These are phyloP conservation scores for Fusarium penzigii DNA, from an alignment of 2,329 filamentous ascomycete genomes.

Conservation along the genomic window DNA sequence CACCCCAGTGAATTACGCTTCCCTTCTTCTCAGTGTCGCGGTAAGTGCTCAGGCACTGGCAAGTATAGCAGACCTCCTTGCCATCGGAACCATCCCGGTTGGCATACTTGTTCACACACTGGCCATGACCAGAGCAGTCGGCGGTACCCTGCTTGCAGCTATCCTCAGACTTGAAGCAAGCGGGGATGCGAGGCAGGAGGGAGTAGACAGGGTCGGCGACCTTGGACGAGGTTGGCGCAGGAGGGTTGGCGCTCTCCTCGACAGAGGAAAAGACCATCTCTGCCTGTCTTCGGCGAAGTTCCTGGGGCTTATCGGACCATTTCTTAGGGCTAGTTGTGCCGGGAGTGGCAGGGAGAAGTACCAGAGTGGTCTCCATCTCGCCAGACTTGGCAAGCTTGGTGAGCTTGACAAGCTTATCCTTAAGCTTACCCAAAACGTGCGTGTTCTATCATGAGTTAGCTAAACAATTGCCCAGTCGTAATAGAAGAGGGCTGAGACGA, in stretches of 20 bases:
- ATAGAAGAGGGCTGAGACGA: background rate
- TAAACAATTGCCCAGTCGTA: background rate
- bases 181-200: slow-evolving; percentile 48
- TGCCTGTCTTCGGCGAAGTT: slow-evolving; percentile 50
- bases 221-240: slow-evolving; percentile 25
- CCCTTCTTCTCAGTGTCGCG: slow-evolving; percentile 44
- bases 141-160: slow-evolving; percentile 70
- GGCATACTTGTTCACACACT: slow-evolving; percentile 68
- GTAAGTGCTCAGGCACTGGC: slow-evolving; percentile 67
- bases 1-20: slow-evolving; percentile 77
- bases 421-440: slow-evolving; percentile 48
- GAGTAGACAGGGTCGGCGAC: slow-evolving; percentile 37
- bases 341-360: slow-evolving; percentile 53
- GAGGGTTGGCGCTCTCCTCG: slow-evolving; percentile 29
- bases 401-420: slow-evolving; percentile 47
- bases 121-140: slow-evolving; percentile 80
- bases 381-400: slow-evolving; percentile 46
- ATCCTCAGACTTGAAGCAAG: slow-evolving; percentile 73
- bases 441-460: slow-evolving; percentile 32
- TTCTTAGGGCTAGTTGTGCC: slow-evolving; percentile 37
- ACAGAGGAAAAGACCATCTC: slow-evolving; percentile 48
- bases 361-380: slow-evolving; percentile 56
- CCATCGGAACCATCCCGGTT: slow-evolving; percentile 41
- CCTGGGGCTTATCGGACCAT: slow-evolving; percentile 43
- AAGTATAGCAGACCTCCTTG: slow-evolving; percentile 69